Evolutionary conservation across 768 basidiomycete species (phyloP).

Genomic region (Suillus variegatus): DNA sequence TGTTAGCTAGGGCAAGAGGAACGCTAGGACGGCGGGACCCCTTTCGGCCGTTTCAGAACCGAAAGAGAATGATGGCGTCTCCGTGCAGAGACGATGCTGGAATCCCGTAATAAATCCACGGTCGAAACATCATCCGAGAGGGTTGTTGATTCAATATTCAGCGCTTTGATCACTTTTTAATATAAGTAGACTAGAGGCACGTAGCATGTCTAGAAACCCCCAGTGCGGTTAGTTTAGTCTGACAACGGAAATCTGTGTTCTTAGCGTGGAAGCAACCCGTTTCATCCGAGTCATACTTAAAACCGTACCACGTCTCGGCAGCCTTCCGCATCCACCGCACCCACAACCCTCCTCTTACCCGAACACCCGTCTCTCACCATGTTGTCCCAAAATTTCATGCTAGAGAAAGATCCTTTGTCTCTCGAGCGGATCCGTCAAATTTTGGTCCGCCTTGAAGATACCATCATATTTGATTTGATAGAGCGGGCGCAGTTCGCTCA

Average conservation of each 20-base stretch:
- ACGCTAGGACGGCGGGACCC: too few relatives aligned
- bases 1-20: too few relatives aligned
- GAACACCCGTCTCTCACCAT: constrained; percentile 33
- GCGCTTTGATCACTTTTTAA: background rate
- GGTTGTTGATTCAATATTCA: background rate
- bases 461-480: constrained; percentile 97
- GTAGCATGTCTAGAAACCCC: background rate
- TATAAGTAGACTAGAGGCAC: constrained; percentile 1
- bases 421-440: constrained; percentile 88
- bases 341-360: constrained; percentile 7
- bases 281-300: constrained; percentile 1
- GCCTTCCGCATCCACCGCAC: background rate
- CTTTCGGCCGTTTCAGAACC: too few relatives aligned
- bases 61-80: too few relatives aligned
- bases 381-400: constrained; percentile 69
- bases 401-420: constrained; percentile 74
- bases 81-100: too few relatives aligned
- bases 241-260: background rate
- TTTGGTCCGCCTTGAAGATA: constrained; percentile 91
- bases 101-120: background rate
- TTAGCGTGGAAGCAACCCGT: constrained; percentile 1
- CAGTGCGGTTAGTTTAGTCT: background rate
- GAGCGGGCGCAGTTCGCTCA: constrained; percentile 97
- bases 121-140: background rate
- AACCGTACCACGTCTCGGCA: constrained; percentile 6